Percentiles rank a stretch among this genome's conserved stretches.
These are phyloP conservation scores for Filobasidium uniguttulatum DNA, from an alignment of 1,284 basidiomycete species.

Conservation along the genomic window DNA sequence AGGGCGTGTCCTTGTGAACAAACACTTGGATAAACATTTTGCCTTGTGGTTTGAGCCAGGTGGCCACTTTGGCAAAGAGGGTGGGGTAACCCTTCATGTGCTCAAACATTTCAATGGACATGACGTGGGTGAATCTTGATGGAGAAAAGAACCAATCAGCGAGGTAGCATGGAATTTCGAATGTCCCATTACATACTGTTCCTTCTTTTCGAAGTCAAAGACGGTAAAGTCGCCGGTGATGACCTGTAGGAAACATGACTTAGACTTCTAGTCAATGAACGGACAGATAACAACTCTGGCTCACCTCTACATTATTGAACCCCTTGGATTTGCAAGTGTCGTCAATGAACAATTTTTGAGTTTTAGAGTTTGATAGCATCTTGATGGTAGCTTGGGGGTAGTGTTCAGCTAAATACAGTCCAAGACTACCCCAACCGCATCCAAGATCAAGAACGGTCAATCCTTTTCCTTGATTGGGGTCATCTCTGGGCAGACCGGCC, in stretches of 20 bases:
- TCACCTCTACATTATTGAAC: constrained; percentile 47
- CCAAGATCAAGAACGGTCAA: constrained; percentile 57
- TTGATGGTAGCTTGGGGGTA: constrained; percentile 55
- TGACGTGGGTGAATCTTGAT: constrained; percentile 54
- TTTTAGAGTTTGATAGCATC: constrained; percentile 56
- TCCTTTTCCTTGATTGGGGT: constrained; percentile 41
- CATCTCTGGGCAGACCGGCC: constrained; percentile 41
- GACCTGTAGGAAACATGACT: constrained; percentile 35
- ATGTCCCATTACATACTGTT: constrained; percentile 36
- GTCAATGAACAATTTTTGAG: constrained; percentile 58
- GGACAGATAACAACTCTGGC: background rate
- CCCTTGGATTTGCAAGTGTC: constrained; percentile 43
- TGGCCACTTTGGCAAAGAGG: constrained; percentile 52
- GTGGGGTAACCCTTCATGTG: constrained; percentile 66
- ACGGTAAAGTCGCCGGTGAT: constrained; percentile 60
- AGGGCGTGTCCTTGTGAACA: constrained; percentile 53
- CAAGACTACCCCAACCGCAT: constrained; percentile 64
- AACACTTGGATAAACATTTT: constrained; percentile 61
- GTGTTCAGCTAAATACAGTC: constrained; percentile 56
- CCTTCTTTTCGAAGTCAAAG: constrained; percentile 46
- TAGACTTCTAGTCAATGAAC: background rate
- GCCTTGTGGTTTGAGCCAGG: constrained; percentile 48
- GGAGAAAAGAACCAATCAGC: background rate
- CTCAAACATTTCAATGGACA: constrained; percentile 73
- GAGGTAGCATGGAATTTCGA: background rate